A percentile compares a stretch with the other conserved stretches of the same genome.
phyloP scores from a whole-genome alignment of 1,284 basidiomycete genomes.

The Tremellales sp. region DNA sequence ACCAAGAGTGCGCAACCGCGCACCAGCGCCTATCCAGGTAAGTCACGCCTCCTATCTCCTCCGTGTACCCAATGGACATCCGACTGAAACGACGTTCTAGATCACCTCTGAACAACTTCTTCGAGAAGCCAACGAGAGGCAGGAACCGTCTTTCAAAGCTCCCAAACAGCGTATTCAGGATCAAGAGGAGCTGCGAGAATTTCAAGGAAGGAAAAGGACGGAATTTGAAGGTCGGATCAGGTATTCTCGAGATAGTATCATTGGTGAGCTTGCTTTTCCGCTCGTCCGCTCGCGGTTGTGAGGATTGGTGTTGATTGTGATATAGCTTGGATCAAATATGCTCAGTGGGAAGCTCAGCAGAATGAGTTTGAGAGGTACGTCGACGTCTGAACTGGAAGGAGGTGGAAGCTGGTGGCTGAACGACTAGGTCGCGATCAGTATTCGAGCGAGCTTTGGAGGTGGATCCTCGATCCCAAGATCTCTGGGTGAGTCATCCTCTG shows the following conservation, averaged over 20 bases:
- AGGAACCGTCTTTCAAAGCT: conserved; percentile 83
- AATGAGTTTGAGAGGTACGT: conserved; percentile 79
- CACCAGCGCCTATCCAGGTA: conserved; percentile 84
- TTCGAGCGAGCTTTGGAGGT: conserved; percentile 97
- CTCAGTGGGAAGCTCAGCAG: conserved; percentile 81
- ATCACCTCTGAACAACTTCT: conserved; percentile 97
- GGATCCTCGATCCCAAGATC: conserved; percentile 77
- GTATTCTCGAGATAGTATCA: conserved; percentile 61
- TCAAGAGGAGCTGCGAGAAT: conserved; percentile 94
- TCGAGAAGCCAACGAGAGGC: conserved; percentile 95
- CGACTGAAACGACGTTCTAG: conserved; percentile 48
- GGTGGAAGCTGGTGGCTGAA: conserved; percentile 3
- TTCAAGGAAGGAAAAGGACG: conserved; percentile 86
- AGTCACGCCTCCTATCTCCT: conserved; percentile 24
- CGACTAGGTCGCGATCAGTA: conserved; percentile 66
- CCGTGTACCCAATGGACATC: not conserved
- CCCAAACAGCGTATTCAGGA: conserved; percentile 95
- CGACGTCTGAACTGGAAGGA: not conserved
- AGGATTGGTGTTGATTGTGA: not conserved
- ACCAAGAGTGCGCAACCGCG: conserved; percentile 83
- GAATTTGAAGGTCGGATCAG: conserved; percentile 96
- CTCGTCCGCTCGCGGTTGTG: not conserved
- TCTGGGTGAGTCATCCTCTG: conserved; percentile 59
- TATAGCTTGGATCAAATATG: conserved; percentile 61
- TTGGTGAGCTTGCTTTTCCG: conserved; percentile 26